These are phyloP conservation scores for Sarcocystis neurona DNA, from an alignment of 169 alveolate species.

Conservation along the genomic window DNA sequence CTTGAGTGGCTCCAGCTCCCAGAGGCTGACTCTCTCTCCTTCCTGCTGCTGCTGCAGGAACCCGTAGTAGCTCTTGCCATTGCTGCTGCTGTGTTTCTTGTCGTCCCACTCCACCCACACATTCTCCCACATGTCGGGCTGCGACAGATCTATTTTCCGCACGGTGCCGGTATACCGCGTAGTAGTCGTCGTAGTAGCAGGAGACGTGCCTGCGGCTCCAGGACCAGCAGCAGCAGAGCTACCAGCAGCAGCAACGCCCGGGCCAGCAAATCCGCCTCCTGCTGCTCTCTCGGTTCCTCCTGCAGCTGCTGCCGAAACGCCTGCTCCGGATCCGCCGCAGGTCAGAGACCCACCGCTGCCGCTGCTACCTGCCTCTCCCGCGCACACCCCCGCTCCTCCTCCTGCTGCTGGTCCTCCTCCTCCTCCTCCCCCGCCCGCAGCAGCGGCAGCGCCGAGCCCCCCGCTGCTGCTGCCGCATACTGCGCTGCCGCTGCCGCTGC, in stretches of 20 bases:
- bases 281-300: too few relatives aligned
- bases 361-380: background rate
- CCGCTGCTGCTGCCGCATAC: too few relatives aligned
- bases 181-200: slow-evolving; percentile 19
- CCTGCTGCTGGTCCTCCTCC: too few relatives aligned
- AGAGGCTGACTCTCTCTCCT: slow-evolving; percentile 29
- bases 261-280: slow-evolving; percentile 20
- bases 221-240: slow-evolving; percentile 25
- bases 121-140: slow-evolving; percentile 51
- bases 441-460: too few relatives aligned
- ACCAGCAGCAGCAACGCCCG: slow-evolving; percentile 44
- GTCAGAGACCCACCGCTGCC: too few relatives aligned
- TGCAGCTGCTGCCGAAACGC: too few relatives aligned
- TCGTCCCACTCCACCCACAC: slow-evolving; percentile 61
- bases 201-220: slow-evolving; percentile 43
- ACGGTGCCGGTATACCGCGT: slow-evolving; percentile 51
- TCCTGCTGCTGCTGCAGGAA: background rate
- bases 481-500: background rate
- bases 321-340: too few relatives aligned
- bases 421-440: background rate
- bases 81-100: slow-evolving; percentile 25
- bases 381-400: background rate
- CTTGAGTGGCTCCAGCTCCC: slow-evolving; percentile 63
- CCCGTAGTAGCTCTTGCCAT: background rate
- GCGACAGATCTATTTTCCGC: slow-evolving; percentile 18